phyloP scores from a whole-genome alignment of 768 basidiomycete species.

The Mycena amicta region DNA sequence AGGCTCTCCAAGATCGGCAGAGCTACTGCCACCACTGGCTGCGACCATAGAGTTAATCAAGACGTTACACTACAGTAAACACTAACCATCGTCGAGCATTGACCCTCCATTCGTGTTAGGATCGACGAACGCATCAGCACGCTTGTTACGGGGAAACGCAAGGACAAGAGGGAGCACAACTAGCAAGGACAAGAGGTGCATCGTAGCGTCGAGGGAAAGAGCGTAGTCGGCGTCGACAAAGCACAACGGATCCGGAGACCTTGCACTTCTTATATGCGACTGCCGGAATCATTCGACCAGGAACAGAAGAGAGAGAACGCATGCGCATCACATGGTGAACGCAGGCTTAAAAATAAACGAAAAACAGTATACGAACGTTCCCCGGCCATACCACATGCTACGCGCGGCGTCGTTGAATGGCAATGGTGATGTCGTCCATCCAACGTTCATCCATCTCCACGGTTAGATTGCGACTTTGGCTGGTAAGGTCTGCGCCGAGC shows the following conservation, averaged over 20 bases:
- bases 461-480: conserved; percentile 39
- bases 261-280: too few relatives aligned
- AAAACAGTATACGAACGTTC: neutral
- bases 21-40: conserved; percentile 8
- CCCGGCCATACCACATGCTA: neutral
- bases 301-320: too few relatives aligned
- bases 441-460: conserved; percentile 47
- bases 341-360: conserved; percentile 21
- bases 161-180: conserved; percentile 5
- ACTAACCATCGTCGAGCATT: conserved; percentile 60
- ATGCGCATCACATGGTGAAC: too few relatives aligned
- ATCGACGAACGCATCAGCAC: conserved; percentile 40
- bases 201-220: too few relatives aligned
- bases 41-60: neutral
- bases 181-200: conserved; percentile 11
- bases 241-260: too few relatives aligned
- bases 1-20: conserved; percentile 65
- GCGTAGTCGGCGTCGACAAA: too few relatives aligned
- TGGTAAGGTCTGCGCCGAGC: conserved; percentile 38
- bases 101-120: conserved; percentile 57
- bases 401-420: conserved; percentile 37
- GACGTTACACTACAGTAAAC: neutral
- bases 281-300: too few relatives aligned
- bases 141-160: conserved; percentile 12
- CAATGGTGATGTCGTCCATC: conserved; percentile 49